Conservation (phyloP, 495 filamentous ascomycete species). For the Penicillium manginii region DNA sequence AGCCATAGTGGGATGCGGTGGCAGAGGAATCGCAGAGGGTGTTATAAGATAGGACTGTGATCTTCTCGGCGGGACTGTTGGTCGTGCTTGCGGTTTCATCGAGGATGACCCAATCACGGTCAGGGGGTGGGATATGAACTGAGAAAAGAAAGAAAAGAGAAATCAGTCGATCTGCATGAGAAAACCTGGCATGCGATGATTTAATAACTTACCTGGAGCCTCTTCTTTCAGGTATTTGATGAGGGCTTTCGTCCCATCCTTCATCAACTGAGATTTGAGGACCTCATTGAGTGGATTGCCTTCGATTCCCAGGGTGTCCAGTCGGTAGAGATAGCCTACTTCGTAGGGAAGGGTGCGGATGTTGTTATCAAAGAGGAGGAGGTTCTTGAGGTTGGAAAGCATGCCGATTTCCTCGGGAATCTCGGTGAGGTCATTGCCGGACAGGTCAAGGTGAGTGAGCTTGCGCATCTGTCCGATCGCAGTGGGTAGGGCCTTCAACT, state of each 20-base stretch:
- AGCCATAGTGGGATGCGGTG: conserved; percentile 82
- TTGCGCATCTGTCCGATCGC: conserved; percentile 79
- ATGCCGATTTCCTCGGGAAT: conserved; percentile 94
- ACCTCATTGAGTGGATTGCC: conserved; percentile 82
- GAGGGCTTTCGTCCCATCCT: conserved; percentile 82
- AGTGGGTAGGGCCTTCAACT: conserved; percentile 73
- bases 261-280: conserved; percentile 75
- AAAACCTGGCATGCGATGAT: background rate
- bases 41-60: conserved; percentile 90
- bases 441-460: conserved; percentile 80
- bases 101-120: conserved; percentile 69
- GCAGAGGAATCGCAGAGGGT: conserved; percentile 92
- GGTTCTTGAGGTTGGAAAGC: conserved; percentile 80
- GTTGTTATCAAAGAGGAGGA: conserved; percentile 87
- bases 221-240: conserved; percentile 81
- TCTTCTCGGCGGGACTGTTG: conserved; percentile 53
- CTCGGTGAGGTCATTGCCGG: conserved; percentile 80
- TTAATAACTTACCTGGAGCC: conserved; percentile 68
- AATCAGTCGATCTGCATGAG: background rate
- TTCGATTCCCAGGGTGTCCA: conserved; percentile 89
- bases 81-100: conserved; percentile 57
- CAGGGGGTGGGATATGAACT: conserved; percentile 68
- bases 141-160: conserved; percentile 21
- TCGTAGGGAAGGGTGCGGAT: conserved; percentile 81
- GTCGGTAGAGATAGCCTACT: conserved; percentile 80